phyloP scores from a whole-genome alignment of 352 stramenopile species.

The Phytopythium sindhum region DNA sequence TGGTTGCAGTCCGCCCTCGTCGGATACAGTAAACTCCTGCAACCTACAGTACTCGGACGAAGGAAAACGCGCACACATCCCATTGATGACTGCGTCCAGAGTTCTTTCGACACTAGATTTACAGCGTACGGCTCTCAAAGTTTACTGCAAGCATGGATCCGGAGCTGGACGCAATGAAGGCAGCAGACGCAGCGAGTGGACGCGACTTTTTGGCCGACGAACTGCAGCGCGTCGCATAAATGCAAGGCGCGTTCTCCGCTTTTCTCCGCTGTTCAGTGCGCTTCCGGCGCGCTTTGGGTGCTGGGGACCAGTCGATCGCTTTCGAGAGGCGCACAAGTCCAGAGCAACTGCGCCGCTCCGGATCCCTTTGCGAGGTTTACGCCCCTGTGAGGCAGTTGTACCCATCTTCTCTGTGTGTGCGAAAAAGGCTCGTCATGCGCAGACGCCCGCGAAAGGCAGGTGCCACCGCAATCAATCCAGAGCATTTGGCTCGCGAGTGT shows the following conservation, averaged over 20 bases:
- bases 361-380: background rate
- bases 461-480: background rate
- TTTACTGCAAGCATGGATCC: too few relatives aligned
- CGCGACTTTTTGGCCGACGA: background rate
- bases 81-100: background rate
- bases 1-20: background rate
- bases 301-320: background rate
- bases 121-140: too few relatives aligned
- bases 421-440: background rate
- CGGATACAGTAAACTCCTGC: background rate
- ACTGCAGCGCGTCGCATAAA: background rate
- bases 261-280: background rate
- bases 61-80: background rate
- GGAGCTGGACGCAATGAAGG: background rate
- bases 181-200: background rate
- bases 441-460: background rate
- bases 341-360: background rate
- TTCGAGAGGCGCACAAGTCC: background rate
- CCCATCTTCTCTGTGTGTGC: background rate
- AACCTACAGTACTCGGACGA: background rate
- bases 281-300: background rate
- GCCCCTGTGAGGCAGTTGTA: background rate
- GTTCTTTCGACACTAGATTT: background rate
- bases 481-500: background rate
- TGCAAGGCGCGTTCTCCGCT: background rate